Percentiles rank a stretch among this genome's conserved stretches.
Evolutionary conservation across 176 grass and related monocot genomes (phyloP).

Genomic region (Rhynchospora tenuis): DNA sequence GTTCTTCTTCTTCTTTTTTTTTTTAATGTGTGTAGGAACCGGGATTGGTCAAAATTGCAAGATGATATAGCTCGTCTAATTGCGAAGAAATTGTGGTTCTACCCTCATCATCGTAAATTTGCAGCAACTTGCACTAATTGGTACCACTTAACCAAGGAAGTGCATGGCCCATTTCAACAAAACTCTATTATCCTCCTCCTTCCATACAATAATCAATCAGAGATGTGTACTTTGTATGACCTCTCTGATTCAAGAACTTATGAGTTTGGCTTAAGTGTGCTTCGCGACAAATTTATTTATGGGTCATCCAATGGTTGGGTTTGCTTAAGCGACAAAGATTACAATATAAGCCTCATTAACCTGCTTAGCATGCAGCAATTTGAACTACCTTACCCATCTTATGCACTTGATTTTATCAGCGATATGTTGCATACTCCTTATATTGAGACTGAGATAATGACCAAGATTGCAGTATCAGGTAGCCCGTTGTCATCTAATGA

Average conservation of each 20-base stretch:
- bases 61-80: background rate
- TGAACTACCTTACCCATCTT: background rate
- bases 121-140: background rate
- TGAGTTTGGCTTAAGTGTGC: background rate
- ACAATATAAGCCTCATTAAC: background rate
- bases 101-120: background rate
- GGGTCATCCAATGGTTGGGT: background rate
- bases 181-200: background rate
- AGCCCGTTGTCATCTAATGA: background rate
- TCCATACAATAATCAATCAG: background rate
- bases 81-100: background rate
- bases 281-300: background rate
- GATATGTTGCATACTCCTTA: background rate
- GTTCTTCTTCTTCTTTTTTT: no score
- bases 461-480: background rate
- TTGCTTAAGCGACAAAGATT: background rate
- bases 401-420: background rate
- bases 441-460: background rate
- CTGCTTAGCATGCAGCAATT: background rate
- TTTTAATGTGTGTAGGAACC: no score
- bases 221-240: background rate
- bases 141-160: background rate
- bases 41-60: background rate
- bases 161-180: constrained; percentile 3
- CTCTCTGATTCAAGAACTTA: background rate